Conservation (phyloP, 129 eudicot species). For the Flaveria sonorensis region DNA sequence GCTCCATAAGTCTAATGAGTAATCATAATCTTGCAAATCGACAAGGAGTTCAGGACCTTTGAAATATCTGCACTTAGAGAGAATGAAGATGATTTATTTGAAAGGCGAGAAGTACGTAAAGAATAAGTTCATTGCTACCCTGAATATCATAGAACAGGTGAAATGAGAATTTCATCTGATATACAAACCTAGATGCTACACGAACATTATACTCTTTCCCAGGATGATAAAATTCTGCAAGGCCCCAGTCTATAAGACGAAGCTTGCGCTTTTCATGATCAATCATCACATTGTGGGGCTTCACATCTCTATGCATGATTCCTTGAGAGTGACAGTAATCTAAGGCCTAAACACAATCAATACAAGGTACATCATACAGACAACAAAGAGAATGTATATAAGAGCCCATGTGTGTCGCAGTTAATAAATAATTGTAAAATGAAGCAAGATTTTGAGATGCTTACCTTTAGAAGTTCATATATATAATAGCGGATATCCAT, state of each 20-base stretch:
- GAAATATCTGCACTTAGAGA: constrained; percentile 58
- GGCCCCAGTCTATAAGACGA: constrained; percentile 93
- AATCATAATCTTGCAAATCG: constrained; percentile 85
- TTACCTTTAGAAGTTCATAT: constrained; percentile 85
- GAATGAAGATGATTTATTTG: neutral
- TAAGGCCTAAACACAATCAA: constrained; percentile 58
- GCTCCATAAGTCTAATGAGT: constrained; percentile 88
- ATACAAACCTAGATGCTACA: constrained; percentile 82
- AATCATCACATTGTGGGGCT: constrained; percentile 93
- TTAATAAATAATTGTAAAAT: neutral
- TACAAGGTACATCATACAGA: neutral
- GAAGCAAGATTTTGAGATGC: constrained; percentile 7
- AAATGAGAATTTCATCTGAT: constrained; percentile 1
- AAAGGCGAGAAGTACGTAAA: neutral
- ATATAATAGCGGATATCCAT: constrained; percentile 85
- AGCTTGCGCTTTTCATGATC: constrained; percentile 92
- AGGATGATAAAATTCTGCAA: constrained; percentile 89
- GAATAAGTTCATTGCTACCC: neutral
- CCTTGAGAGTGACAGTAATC: constrained; percentile 95
- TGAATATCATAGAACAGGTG: neutral
- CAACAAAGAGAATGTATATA: neutral
- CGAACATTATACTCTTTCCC: constrained; percentile 92
- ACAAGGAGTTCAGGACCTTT: constrained; percentile 93
- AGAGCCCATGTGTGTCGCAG: neutral
- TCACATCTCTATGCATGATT: constrained; percentile 93